Conservation (phyloP, 164 flowering plant genomes). For the Chimonanthus praecox region DNA sequence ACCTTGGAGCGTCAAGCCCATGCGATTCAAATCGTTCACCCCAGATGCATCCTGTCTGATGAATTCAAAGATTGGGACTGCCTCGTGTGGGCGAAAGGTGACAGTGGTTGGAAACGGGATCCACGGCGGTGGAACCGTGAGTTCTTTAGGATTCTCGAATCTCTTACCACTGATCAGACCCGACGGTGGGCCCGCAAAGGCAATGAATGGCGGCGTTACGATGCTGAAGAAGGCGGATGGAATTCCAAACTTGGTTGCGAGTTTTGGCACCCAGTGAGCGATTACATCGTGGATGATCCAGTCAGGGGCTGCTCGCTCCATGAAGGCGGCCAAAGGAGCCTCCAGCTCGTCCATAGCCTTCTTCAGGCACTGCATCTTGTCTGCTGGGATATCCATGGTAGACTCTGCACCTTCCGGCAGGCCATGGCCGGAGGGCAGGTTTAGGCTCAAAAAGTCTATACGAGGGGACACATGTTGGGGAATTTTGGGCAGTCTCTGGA, state of each 20-base stretch:
- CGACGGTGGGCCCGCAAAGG: neutral
- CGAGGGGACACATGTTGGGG: conserved; percentile 3
- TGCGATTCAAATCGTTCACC: conserved; percentile 25
- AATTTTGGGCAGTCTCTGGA: conserved; percentile 6
- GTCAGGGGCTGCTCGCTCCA: conserved; percentile 18
- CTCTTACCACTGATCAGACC: conserved; percentile 12
- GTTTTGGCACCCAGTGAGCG: conserved; percentile 20
- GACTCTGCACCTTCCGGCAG: conserved; percentile 26
- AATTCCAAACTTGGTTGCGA: conserved; percentile 17
- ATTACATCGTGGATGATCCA: conserved; percentile 34
- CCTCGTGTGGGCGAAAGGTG: conserved; percentile 16
- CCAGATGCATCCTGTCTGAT: conserved; percentile 18
- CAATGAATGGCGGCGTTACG: conserved; percentile 9
- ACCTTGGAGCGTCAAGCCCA: conserved; percentile 17
- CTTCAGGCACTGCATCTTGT: conserved; percentile 18
- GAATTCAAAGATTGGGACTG: neutral
- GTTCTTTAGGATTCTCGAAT: neutral
- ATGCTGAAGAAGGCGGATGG: conserved; percentile 15
- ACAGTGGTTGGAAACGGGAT: conserved; percentile 24
- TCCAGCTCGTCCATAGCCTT: conserved; percentile 21
- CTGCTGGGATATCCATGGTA: conserved; percentile 20
- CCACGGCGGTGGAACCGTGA: conserved; percentile 31
- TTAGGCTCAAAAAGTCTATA: conserved; percentile 1
- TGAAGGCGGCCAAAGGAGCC: conserved; percentile 10
- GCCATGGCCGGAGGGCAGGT: conserved; percentile 3